These are phyloP conservation scores for Paracorniculantispora psalliotae DNA, from an alignment of 2,329 filamentous ascomycete species.

Conservation along the genomic window DNA sequence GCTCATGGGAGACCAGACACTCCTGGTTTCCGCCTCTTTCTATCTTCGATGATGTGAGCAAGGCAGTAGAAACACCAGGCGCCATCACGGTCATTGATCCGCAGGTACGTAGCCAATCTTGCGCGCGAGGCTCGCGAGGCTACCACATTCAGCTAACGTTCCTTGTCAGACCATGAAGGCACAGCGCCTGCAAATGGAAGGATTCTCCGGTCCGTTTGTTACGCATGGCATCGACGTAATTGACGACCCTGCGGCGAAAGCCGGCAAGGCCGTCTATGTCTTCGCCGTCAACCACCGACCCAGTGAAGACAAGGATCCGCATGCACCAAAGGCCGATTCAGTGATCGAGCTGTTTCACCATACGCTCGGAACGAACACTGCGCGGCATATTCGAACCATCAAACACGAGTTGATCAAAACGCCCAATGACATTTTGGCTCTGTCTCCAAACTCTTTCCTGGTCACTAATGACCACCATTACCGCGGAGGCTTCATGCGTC, in stretches of 20 bases:
- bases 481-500: constrained; percentile 40
- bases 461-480: constrained; percentile 58
- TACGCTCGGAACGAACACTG: constrained; percentile 35
- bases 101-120: constrained; percentile 31
- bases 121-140: not conserved
- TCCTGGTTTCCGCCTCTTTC: constrained; percentile 48
- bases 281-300: constrained; percentile 57
- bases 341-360: constrained; percentile 56
- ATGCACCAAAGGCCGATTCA: constrained; percentile 40
- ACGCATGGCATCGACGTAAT: constrained; percentile 59
- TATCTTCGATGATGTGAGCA: constrained; percentile 35
- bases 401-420: constrained; percentile 48
- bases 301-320: constrained; percentile 31
- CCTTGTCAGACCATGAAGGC: constrained; percentile 38
- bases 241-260: constrained; percentile 36
- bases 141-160: not conserved
- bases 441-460: constrained; percentile 44
- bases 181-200: constrained; percentile 41
- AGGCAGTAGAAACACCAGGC: constrained; percentile 32
- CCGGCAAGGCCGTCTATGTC: constrained; percentile 47
- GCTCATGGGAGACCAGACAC: constrained; percentile 34
- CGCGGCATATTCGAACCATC: constrained; percentile 48
- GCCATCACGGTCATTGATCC: constrained; percentile 51
- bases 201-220: constrained; percentile 48
- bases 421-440: constrained; percentile 53